Percentiles rank a stretch among this genome's conserved stretches.
Conservation (phyloP, 1,284 basidiomycete genomes). For the Rhodotorula sp. region DNA sequence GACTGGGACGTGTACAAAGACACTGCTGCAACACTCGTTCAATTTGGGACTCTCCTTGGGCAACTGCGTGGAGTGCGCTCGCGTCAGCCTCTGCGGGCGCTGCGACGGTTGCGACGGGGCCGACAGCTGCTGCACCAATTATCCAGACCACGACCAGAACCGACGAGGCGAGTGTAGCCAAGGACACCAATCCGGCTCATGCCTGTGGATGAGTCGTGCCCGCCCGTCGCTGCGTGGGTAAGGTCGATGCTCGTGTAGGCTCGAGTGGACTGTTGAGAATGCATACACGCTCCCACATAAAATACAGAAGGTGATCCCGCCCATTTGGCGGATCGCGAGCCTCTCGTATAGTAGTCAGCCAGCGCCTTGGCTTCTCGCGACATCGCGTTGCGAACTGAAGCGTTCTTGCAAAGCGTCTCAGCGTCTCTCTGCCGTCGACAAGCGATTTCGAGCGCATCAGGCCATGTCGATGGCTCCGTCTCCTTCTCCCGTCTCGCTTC, state of each 20-base stretch:
- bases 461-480: too few species aligned
- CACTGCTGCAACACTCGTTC: too few species aligned
- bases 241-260: not conserved
- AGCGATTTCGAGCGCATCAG: too few species aligned
- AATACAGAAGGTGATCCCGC: conserved; percentile 16
- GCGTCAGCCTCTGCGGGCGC: not conserved
- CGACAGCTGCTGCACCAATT: not conserved
- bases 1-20: too few species aligned
- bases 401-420: too few species aligned
- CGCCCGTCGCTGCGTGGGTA: conserved; percentile 20
- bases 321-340: conserved; percentile 32
- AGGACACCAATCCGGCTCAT: conserved; percentile 20
- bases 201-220: conserved; percentile 21
- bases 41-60: too few species aligned
- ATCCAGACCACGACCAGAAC: conserved; percentile 13
- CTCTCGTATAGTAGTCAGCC: too few species aligned
- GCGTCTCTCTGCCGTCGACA: too few species aligned
- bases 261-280: not conserved
- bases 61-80: not conserved
- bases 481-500: too few species aligned
- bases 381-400: too few species aligned
- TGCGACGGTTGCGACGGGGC: not conserved
- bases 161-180: conserved; percentile 23
- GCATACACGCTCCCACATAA: not conserved
- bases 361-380: too few species aligned